phyloP scores from a whole-genome alignment of 495 filamentous ascomycete genomes.

The Aspergillus ellipticus region DNA sequence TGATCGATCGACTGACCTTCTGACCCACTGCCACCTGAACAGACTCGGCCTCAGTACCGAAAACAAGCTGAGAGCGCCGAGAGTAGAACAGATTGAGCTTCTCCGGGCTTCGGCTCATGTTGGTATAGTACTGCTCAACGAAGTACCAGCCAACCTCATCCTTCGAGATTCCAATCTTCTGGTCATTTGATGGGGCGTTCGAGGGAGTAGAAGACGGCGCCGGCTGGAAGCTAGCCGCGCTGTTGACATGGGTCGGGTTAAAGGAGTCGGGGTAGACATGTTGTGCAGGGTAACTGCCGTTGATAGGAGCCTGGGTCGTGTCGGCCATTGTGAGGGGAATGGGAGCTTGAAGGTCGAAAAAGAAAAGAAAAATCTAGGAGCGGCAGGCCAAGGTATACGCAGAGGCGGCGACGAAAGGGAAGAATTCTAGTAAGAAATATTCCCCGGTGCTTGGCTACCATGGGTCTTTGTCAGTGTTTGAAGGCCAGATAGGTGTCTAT shows the following conservation, averaged over 20 bases:
- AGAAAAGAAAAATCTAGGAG: conserved; percentile 15
- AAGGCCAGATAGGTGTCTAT: conserved; percentile 4
- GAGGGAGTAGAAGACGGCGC: conserved; percentile 43
- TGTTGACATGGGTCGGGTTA: conserved; percentile 36
- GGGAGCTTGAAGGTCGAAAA: conserved; percentile 15
- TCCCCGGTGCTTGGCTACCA: conserved; percentile 5
- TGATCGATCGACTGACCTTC: conserved; percentile 55
- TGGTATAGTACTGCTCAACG: conserved; percentile 98
- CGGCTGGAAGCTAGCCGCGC: conserved; percentile 42
- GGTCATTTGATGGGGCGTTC: conserved; percentile 37
- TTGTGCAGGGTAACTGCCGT: conserved; percentile 44
- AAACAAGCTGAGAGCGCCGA: conserved; percentile 77
- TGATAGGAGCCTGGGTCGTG: conserved; percentile 41
- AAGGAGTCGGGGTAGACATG: conserved; percentile 41
- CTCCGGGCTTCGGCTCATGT: conserved; percentile 86
- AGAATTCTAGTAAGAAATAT: background rate
- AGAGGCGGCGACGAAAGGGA: background rate
- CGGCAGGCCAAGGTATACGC: conserved; percentile 15
- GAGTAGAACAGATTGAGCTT: conserved; percentile 88
- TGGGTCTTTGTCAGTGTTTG: conserved; percentile 12
- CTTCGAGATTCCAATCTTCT: conserved; percentile 55
- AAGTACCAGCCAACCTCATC: conserved; percentile 99
- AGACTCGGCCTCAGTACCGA: conserved; percentile 81
- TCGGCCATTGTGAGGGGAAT: conserved; percentile 39
- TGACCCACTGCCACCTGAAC: conserved; percentile 79